These are phyloP conservation scores for Ajuga reptans DNA, from an alignment of 305 asterid species.

Conservation along the genomic window DNA sequence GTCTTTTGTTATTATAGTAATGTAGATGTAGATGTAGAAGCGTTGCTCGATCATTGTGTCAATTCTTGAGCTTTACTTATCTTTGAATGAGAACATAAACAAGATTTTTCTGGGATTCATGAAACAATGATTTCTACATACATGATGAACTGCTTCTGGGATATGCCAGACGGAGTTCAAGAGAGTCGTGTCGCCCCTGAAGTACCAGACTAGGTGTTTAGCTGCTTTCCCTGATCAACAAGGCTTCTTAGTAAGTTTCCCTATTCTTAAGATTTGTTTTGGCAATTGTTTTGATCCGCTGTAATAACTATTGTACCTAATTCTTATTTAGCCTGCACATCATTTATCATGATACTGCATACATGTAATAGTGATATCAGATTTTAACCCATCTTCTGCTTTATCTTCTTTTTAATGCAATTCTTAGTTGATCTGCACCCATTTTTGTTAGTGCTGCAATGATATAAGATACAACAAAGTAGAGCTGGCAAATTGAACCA, in stretches of 20 bases:
- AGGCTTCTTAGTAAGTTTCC: constrained; percentile 73
- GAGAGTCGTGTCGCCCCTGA: constrained; percentile 71
- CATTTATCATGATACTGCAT: neutral
- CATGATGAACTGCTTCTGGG: constrained; percentile 22
- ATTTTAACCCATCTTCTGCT: neutral
- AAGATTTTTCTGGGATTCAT: constrained; percentile 13
- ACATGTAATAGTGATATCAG: neutral
- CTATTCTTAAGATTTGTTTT: constrained; percentile 4
- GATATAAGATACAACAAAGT: neutral
- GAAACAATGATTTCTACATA: constrained; percentile 15
- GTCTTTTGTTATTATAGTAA: constrained; percentile 8
- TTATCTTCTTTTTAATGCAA: neutral
- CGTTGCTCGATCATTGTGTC: neutral
- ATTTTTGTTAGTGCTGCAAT: constrained; percentile 2
- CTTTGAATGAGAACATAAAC: neutral
- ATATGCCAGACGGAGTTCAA: constrained; percentile 65
- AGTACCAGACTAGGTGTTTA: constrained; percentile 89
- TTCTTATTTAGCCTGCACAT: neutral
- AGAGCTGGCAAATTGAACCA: too few relatives aligned
- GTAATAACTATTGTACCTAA: constrained; percentile 3
- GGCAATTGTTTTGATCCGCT: neutral
- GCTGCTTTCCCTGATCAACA: constrained; percentile 97
- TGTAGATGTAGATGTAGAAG: too few relatives aligned
- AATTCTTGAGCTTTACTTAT: neutral
- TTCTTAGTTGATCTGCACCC: constrained; percentile 9